Evolutionary conservation across 345 rosid species (phyloP).

Genomic region (Raphanus sativus): DNA sequence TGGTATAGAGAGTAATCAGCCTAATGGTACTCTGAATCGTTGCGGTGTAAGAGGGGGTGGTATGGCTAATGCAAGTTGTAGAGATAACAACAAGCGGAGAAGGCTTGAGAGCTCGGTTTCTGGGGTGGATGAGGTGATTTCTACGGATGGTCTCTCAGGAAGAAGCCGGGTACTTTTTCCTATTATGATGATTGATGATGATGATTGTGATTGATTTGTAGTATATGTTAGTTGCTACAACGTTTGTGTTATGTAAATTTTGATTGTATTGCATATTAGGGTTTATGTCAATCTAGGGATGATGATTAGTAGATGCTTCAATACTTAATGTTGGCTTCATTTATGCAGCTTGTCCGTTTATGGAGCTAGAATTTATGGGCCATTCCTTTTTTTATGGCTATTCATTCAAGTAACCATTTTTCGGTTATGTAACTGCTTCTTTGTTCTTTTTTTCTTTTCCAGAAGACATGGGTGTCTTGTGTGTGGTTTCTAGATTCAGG

Average conservation of each 20-base stretch:
- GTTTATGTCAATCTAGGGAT: neutral
- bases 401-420: neutral
- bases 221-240: neutral
- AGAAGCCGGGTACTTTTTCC: conserved; percentile 50
- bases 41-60: conserved; percentile 6
- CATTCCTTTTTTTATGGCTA: neutral
- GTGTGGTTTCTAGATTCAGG: conserved; percentile 13
- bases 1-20: conserved; percentile 34
- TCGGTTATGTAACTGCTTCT: neutral
- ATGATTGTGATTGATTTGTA: neutral
- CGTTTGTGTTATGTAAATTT: conserved; percentile 11
- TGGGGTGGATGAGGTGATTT: conserved; percentile 39
- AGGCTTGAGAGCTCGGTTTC: conserved; percentile 45
- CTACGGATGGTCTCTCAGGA: conserved; percentile 40
- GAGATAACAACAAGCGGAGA: conserved; percentile 61
- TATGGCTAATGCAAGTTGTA: conserved; percentile 44
- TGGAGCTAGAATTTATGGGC: neutral
- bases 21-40: conserved; percentile 27
- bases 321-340: neutral
- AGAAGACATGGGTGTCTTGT: conserved; percentile 14
- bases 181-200: no score
- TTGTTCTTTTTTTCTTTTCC: neutral
- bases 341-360: neutral
- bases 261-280: neutral
- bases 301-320: conserved; percentile 2